Evolutionary conservation across 306 rosid genomes (phyloP).

Genomic region (Lotus japonicus): DNA sequence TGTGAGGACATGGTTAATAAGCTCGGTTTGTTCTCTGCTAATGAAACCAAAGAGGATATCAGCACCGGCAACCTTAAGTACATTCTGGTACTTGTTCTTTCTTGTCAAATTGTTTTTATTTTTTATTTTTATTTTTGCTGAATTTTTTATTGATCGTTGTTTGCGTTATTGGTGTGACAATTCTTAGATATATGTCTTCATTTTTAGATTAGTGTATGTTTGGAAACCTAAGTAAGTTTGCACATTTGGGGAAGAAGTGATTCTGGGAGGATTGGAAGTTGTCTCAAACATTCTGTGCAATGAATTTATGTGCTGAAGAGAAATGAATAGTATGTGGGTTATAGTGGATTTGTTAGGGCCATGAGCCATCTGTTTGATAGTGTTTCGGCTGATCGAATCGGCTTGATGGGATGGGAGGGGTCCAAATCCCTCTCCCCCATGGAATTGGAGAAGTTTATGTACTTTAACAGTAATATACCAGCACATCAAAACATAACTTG

Average conservation of each 20-base stretch:
- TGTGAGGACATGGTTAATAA: conserved; percentile 83
- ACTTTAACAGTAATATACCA: background rate
- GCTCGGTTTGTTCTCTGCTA: conserved; percentile 75
- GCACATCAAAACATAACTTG: background rate
- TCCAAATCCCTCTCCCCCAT: background rate
- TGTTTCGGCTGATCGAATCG: background rate
- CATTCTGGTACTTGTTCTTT: conserved; percentile 49
- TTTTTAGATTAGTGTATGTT: background rate
- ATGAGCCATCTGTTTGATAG: background rate
- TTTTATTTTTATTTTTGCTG: background rate
- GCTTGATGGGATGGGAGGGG: background rate
- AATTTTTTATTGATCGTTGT: background rate
- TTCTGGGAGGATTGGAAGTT: no score
- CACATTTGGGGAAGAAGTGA: no score
- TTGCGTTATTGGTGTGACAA: background rate
- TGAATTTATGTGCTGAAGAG: no score
- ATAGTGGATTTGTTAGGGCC: background rate
- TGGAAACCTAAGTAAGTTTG: no score
- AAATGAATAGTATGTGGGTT: background rate
- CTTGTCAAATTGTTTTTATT: background rate
- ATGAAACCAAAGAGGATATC: conserved; percentile 92
- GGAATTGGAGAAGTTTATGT: background rate
- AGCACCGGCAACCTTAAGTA: conserved; percentile 78
- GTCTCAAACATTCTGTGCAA: no score
- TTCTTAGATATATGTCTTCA: background rate